Conservation (phyloP, 768 basidiomycete genomes). For the Mycena capillaripes region DNA sequence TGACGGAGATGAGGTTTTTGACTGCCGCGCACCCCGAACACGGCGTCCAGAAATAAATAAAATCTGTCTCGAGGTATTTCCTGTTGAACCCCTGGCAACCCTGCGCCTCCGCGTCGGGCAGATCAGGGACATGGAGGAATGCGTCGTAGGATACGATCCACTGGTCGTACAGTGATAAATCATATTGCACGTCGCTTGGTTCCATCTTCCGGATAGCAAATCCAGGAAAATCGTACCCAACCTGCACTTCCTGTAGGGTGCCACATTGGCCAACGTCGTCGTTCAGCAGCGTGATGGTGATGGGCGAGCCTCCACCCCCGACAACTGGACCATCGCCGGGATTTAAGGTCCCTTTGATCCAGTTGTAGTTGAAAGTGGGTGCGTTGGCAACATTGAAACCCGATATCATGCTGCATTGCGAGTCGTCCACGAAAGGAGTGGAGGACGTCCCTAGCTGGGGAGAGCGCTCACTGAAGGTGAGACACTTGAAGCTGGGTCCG, state of each 20-base stretch:
- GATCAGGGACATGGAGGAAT: conserved; percentile 2
- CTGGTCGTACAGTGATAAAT: conserved; percentile 14
- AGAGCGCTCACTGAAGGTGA: conserved; percentile 10
- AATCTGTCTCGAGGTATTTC: conserved; percentile 13
- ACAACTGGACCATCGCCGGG: conserved; percentile 9
- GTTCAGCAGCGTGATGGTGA: conserved; percentile 15
- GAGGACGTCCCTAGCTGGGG: background rate
- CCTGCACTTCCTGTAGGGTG: conserved; percentile 13
- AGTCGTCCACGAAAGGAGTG: background rate
- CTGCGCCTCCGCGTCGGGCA: conserved; percentile 8
- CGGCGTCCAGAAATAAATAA: conserved; percentile 9
- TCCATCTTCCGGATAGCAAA: conserved; percentile 11
- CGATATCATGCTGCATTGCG: conserved; percentile 2
- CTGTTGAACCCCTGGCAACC: conserved; percentile 9
- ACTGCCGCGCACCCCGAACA: background rate
- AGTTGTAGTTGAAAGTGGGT: conserved; percentile 18
- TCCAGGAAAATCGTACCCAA: conserved; percentile 8
- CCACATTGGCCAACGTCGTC: conserved; percentile 5
- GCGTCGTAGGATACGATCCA: conserved; percentile 18
- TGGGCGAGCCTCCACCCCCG: conserved; percentile 1
- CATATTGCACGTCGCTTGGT: conserved; percentile 4
- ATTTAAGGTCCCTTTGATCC: conserved; percentile 1
- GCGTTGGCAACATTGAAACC: conserved; percentile 8
- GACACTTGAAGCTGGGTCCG: conserved; percentile 10
- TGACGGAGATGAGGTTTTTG: conserved; percentile 8